A percentile compares a stretch with the other conserved stretches of the same genome.
Conservation (phyloP, 164 flowering plant species). For the Liquidambar formosana region DNA sequence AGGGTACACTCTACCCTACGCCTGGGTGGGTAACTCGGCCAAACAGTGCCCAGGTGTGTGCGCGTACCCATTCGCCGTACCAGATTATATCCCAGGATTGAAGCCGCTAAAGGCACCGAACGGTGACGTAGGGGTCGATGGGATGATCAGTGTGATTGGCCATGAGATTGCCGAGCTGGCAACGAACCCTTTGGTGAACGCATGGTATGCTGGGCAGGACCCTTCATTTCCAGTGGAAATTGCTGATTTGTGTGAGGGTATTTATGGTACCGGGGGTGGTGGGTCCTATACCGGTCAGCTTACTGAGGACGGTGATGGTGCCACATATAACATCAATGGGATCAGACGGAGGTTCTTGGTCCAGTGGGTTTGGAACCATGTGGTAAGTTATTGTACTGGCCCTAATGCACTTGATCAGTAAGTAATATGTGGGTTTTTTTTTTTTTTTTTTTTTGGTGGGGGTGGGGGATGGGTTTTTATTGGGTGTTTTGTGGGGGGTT, state of each 20-base stretch:
- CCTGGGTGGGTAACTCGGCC: constrained; percentile 92
- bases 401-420: constrained; percentile 93
- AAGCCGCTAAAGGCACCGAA: constrained; percentile 79
- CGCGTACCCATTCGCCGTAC: constrained; percentile 79
- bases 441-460: constrained; percentile 6
- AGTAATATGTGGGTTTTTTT: background rate
- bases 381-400: constrained; percentile 75
- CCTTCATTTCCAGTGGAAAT: constrained; percentile 80
- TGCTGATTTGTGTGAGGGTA: constrained; percentile 90
- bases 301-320: constrained; percentile 57
- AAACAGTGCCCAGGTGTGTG: constrained; percentile 76
- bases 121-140: constrained; percentile 84
- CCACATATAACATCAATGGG: constrained; percentile 89
- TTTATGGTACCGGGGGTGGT: constrained; percentile 83
- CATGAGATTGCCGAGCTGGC: constrained; percentile 96
- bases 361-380: constrained; percentile 94
- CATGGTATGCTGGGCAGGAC: constrained; percentile 95
- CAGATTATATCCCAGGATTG: constrained; percentile 60
- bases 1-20: constrained; percentile 82
- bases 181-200: constrained; percentile 87
- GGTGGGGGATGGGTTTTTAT: background rate
- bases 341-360: constrained; percentile 73
- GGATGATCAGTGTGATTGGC: constrained; percentile 76
- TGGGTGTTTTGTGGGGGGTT: background rate
- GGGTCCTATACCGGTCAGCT: constrained; percentile 91